phyloP scores from a whole-genome alignment of 2,329 filamentous ascomycete species.

The Pezicula carpinea region DNA sequence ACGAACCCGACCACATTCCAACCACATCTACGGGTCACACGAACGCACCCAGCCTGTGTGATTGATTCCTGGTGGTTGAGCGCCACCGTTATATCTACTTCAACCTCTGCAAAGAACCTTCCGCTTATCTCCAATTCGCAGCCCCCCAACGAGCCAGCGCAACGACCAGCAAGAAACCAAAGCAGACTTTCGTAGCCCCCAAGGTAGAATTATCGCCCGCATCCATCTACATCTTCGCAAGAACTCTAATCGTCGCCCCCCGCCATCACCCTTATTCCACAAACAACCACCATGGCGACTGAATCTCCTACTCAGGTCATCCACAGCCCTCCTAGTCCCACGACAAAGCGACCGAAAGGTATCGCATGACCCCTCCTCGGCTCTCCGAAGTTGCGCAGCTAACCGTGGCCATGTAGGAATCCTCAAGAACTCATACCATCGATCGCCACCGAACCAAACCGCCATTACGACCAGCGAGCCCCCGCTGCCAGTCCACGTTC shows the following conservation, averaged over 20 bases:
- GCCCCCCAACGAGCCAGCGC: no score
- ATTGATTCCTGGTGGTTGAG: no score
- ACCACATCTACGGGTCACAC: no score
- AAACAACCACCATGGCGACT: slow-evolving; percentile 18
- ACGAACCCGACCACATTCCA: no score
- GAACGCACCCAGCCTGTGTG: no score
- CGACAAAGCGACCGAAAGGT: slow-evolving; percentile 33
- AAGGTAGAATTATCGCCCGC: not conserved
- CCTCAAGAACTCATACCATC: slow-evolving; percentile 80
- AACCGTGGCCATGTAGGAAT: slow-evolving; percentile 58
- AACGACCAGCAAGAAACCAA: no score
- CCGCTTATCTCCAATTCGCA: no score
- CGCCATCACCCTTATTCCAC: not conserved
- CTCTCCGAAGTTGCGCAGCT: slow-evolving; percentile 2
- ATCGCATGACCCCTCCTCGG: slow-evolving; percentile 9
- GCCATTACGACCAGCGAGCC: slow-evolving; percentile 36
- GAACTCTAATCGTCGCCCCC: not conserved
- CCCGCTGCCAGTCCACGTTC: slow-evolving; percentile 27
- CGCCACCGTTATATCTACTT: no score
- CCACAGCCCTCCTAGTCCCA: slow-evolving; percentile 28
- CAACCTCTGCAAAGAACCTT: no score
- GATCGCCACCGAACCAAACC: slow-evolving; percentile 44
- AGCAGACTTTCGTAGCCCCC: no score
- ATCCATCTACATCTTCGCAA: not conserved
- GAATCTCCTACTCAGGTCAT: slow-evolving; percentile 19